These are phyloP conservation scores for Blattamonas nauphoetae DNA, from an alignment of 78 protist species.

Conservation along the genomic window DNA sequence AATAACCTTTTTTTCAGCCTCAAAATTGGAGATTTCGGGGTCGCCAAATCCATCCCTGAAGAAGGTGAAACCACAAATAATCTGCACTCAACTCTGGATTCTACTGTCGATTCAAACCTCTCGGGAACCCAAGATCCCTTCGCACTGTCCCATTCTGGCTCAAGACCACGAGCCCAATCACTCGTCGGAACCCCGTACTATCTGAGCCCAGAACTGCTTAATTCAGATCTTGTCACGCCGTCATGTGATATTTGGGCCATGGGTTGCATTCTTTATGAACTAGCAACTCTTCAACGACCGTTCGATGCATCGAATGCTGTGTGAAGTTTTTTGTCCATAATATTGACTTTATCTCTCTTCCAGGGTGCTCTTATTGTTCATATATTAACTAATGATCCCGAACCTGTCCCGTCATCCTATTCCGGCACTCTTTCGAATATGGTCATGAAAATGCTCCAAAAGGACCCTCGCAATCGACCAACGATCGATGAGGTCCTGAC, in stretches of 20 bases:
- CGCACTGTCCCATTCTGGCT: too few relatives aligned
- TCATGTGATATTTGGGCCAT: not conserved
- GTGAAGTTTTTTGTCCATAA: not conserved
- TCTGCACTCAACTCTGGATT: not conserved
- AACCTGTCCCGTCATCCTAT: not conserved
- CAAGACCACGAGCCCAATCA: too few relatives aligned
- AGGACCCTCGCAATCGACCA: not conserved
- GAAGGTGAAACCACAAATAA: too few relatives aligned
- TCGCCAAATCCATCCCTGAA: not conserved
- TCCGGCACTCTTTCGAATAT: not conserved
- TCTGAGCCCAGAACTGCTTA: not conserved
- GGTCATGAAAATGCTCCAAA: not conserved
- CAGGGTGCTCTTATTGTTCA: not conserved
- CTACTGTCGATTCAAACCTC: too few relatives aligned
- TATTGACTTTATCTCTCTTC: not conserved
- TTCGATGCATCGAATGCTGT: not conserved
- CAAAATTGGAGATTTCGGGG: not conserved
- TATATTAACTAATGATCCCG: not conserved
- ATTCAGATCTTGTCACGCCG: not conserved
- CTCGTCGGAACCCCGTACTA: not conserved
- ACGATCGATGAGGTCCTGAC: not conserved
- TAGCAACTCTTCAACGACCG: not conserved
- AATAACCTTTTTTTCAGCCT: not conserved
- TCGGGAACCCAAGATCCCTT: too few relatives aligned
- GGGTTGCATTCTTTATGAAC: not conserved